phyloP scores from a whole-genome alignment of 345 rosid species.

The Salix purpurea region DNA sequence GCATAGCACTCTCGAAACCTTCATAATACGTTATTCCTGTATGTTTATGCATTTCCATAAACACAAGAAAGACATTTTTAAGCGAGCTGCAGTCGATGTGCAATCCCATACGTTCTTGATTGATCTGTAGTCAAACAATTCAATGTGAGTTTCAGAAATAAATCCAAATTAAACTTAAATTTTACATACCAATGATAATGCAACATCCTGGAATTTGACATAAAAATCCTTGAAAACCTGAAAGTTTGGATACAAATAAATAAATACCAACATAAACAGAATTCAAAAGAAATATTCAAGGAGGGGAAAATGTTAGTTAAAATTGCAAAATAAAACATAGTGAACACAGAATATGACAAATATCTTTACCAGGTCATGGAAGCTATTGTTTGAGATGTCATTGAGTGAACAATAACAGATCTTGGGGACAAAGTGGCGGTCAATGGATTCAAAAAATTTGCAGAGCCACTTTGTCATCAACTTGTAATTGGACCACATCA shows the following conservation, averaged over 20 bases:
- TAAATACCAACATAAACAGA: not conserved
- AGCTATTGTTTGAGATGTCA: slow-evolving; percentile 9
- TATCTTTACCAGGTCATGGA: slow-evolving; percentile 19
- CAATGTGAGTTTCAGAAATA: not conserved
- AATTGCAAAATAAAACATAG: not conserved
- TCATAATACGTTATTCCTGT: slow-evolving; percentile 13
- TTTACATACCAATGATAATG: slow-evolving; percentile 17
- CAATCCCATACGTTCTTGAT: slow-evolving; percentile 23
- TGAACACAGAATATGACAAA: not conserved
- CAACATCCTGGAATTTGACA: slow-evolving; percentile 7
- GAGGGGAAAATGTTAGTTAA: not conserved
- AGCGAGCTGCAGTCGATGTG: slow-evolving; percentile 14
- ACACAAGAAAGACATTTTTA: slow-evolving; percentile 15
- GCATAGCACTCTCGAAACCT: slow-evolving; percentile 25
- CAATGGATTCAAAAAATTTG: slow-evolving; percentile 26
- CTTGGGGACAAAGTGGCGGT: slow-evolving; percentile 20
- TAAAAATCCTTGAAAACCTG: slow-evolving; percentile 25
- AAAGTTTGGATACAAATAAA: slow-evolving; percentile 1
- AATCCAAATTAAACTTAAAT: not conserved
- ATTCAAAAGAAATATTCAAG: not conserved
- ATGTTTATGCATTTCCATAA: slow-evolving; percentile 14
- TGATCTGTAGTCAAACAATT: slow-evolving; percentile 15
- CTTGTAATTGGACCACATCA: slow-evolving; percentile 32
- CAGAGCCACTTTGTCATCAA: slow-evolving; percentile 32
- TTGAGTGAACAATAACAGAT: slow-evolving; percentile 6